Conservation (phyloP, 495 filamentous ascomycete species). For the Aspergillus diversus region DNA sequence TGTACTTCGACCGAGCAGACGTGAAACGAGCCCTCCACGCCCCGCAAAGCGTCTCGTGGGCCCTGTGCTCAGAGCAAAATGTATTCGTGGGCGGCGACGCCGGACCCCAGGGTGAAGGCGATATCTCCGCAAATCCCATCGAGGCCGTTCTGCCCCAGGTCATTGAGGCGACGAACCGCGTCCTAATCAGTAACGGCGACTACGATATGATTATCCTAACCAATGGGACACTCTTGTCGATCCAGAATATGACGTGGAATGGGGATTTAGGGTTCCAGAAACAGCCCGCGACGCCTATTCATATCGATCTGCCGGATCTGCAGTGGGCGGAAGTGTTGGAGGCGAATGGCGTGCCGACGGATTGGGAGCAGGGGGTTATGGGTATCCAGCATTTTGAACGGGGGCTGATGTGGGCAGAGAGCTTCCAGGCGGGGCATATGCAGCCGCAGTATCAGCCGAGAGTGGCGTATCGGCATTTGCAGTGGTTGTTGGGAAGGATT, state of each 20-base stretch:
- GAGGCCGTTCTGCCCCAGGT: conserved; percentile 59
- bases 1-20: conserved; percentile 62
- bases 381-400: conserved; percentile 71
- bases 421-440: conserved; percentile 67
- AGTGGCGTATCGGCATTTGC: conserved; percentile 68
- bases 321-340: conserved; percentile 27
- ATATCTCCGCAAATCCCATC: conserved; percentile 46
- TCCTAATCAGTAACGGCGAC: conserved; percentile 61
- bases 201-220: conserved; percentile 64
- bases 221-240: conserved; percentile 63
- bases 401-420: conserved; percentile 68
- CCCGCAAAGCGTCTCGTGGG: conserved; percentile 46
- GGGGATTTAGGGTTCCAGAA: conserved; percentile 62
- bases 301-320: conserved; percentile 42
- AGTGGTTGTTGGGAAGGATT: conserved; percentile 64
- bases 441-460: conserved; percentile 68
- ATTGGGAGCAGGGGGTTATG: conserved; percentile 57
- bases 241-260: conserved; percentile 74
- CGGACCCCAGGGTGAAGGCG: conserved; percentile 43
- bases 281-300: conserved; percentile 41
- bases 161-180: conserved; percentile 63
- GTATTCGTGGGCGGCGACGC: conserved; percentile 50
- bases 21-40: conserved; percentile 64
- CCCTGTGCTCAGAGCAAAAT: conserved; percentile 39
- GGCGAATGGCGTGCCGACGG: conserved; percentile 33